These are phyloP conservation scores for Pichia californica DNA, from an alignment of 805 yeast species.

Conservation along the genomic window DNA sequence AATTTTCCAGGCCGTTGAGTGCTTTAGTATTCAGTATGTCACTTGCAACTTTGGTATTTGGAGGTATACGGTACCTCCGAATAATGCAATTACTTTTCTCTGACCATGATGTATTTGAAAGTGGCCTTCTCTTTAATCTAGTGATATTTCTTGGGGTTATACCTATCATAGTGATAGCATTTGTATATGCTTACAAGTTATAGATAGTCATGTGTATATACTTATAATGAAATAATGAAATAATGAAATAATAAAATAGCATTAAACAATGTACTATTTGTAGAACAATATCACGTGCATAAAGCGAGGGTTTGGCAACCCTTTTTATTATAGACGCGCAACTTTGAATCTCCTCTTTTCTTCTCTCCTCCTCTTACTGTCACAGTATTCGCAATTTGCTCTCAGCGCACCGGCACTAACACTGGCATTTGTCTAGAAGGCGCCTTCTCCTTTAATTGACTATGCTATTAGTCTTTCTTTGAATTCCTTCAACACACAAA, in stretches of 20 bases:
- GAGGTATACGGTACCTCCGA: constrained; percentile 38
- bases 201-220: neutral
- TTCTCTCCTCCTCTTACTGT: neutral
- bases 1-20: constrained; percentile 22
- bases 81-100: constrained; percentile 29
- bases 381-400: no score
- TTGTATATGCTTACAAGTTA: constrained; percentile 2
- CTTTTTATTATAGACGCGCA: neutral
- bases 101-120: constrained; percentile 16
- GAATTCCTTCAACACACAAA: neutral
- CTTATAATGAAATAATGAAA: no score
- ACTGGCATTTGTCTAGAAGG: no score
- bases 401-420: no score
- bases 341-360: neutral
- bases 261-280: no score
- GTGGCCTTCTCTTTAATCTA: constrained; percentile 36
- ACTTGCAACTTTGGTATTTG: constrained; percentile 36
- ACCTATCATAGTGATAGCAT: neutral
- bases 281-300: neutral
- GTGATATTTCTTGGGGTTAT: constrained; percentile 24
- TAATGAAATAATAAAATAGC: neutral
- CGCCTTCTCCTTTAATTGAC: neutral
- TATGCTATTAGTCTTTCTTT: no score
- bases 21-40: constrained; percentile 36
- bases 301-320: neutral